Base-by-base conservation (phyloP, 352 stramenopile species). In the Phytophthora sansomeana region DNA sequence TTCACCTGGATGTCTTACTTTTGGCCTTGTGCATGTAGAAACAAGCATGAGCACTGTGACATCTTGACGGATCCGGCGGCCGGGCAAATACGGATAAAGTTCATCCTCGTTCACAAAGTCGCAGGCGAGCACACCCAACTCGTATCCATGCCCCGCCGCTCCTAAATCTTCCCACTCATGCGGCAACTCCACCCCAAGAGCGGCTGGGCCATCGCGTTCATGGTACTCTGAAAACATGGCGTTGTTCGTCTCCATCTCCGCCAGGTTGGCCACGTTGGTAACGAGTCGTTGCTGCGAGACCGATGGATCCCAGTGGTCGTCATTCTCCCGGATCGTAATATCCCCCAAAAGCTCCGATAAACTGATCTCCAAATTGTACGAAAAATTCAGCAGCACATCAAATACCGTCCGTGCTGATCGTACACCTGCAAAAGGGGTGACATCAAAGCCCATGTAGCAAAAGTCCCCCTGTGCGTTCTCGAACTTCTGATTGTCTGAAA, bases 301-400 rank as follows among this genome's bases (percentile, higher is more conserved):
- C 3, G 69, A 78, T 9, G 69, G 63, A 39, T 75, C 67, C 67
- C 63, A 77, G 38, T 75, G 59, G 55, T 85, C 77, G 53, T 85
- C 77, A 43, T 85, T 77, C 28, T 82, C 77, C 43, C 71, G 63
- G 58, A 85, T 79, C 24, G 77, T 85, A 39, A 85, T 81, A 52
- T 82, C 77, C 26, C 77, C 77, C 35, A 85, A 39, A 3, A 71
- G 59, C 29, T 82, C 77, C 6, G 74, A 79, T 38, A 85, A 67
- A 66, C 73, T 82, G 36, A 85, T 85, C 62, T 85, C 77, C 56
- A 89, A 66, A 63, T 82, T 83, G 41, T 78, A 73, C 43, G 67
- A 67, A 39, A 85, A 89, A 38, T 80, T 74, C 0, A 78, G 58
- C 24, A 84, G 36, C 44, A 72, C 77, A 44, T 87, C 74, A 55